Conservation (phyloP, 441 rosid genomes). For the Biscutella laevigata region DNA sequence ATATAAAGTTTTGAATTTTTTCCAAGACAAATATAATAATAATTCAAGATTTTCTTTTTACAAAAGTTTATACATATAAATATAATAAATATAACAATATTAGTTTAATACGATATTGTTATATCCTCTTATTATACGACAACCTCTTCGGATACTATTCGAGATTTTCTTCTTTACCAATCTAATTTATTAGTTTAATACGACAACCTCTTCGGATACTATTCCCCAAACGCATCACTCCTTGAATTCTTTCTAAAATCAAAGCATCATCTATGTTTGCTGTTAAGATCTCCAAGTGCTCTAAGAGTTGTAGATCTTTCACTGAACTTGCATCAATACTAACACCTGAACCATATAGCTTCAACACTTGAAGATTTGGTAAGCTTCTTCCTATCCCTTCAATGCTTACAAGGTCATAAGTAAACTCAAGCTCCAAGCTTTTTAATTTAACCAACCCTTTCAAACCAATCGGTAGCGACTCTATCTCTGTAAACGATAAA, state of each 20-base stretch:
- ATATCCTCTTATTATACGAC: too few relatives aligned
- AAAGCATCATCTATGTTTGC: neutral
- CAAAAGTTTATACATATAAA: too few relatives aligned
- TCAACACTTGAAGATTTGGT: constrained; percentile 11
- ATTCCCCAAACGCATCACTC: neutral
- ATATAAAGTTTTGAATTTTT: too few relatives aligned
- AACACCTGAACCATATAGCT: neutral
- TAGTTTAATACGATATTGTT: too few relatives aligned
- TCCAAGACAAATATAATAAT: too few relatives aligned
- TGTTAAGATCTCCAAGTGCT: constrained; percentile 4
- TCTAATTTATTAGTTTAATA: too few relatives aligned
- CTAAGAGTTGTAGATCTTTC: constrained; percentile 16
- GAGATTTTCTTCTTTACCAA: too few relatives aligned
- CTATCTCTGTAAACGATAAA: too few relatives aligned
- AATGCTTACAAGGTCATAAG: neutral
- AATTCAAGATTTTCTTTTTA: too few relatives aligned
- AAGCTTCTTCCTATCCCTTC: neutral
- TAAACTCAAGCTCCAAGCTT: neutral
- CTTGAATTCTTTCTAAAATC: constrained; percentile 9
- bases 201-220: too few relatives aligned
- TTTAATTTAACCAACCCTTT: neutral
- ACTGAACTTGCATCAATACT: neutral
- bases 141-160: too few relatives aligned
- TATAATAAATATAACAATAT: too few relatives aligned
- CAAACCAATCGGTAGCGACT: neutral